Conservation (phyloP, 2,329 filamentous ascomycete genomes). For the Chaetothyriales sp. region DNA sequence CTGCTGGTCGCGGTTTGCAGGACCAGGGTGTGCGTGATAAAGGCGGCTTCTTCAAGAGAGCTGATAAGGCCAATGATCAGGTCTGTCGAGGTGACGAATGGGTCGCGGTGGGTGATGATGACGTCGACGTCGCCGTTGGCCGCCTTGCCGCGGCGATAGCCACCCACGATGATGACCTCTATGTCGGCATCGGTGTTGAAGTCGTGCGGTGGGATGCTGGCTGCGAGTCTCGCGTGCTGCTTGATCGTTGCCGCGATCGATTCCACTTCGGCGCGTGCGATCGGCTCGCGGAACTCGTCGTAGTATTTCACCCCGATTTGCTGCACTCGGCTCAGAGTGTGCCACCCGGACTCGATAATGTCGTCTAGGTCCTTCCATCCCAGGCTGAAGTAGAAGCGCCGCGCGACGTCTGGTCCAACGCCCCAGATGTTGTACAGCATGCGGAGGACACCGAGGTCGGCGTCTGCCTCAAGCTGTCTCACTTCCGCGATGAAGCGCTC, state of each 20-base stretch:
- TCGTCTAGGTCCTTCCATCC: conserved; percentile 78
- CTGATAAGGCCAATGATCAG: conserved; percentile 58
- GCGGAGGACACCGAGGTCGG: conserved; percentile 47
- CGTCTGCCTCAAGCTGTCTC: conserved; percentile 47
- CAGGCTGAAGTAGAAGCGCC: conserved; percentile 61
- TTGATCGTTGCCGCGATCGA: conserved; percentile 50
- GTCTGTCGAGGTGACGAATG: conserved; percentile 47
- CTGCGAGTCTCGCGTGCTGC: conserved; percentile 38
- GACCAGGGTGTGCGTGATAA: conserved; percentile 68
- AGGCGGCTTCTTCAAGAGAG: conserved; percentile 50
- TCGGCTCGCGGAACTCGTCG: conserved; percentile 60
- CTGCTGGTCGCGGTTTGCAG: conserved; percentile 51
- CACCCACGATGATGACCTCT: conserved; percentile 55
- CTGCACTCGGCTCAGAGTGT: conserved; percentile 57
- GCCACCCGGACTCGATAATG: conserved; percentile 70
- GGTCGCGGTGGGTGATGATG: conserved; percentile 63
- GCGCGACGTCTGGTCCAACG: conserved; percentile 67
- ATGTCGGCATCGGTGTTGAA: conserved; percentile 29
- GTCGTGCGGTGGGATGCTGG: conserved; percentile 11
- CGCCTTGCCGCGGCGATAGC: conserved; percentile 64
- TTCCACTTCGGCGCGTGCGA: conserved; percentile 60
- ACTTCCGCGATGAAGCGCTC: conserved; percentile 49
- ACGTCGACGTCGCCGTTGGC: conserved; percentile 71
- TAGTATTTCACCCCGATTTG: conserved; percentile 93
- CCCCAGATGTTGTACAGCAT: conserved; percentile 80